phyloP scores from a whole-genome alignment of 345 rosid genomes.

The Kernera saxatilis region DNA sequence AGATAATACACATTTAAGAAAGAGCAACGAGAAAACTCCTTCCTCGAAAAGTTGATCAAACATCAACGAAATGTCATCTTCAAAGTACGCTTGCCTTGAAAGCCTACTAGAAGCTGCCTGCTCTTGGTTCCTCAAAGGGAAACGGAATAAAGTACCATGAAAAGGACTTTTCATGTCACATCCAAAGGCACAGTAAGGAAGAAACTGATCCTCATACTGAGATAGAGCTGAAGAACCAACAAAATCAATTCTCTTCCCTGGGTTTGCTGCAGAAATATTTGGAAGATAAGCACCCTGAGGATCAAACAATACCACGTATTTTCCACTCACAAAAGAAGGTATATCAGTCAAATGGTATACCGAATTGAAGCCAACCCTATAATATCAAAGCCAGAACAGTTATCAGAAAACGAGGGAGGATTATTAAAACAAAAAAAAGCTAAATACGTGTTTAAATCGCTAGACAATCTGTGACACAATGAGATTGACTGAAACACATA shows the following conservation, averaged over 20 bases:
- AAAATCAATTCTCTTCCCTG: conserved; percentile 87
- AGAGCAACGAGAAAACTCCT: conserved; percentile 70
- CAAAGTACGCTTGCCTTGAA: conserved; percentile 76
- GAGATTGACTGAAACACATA: not conserved
- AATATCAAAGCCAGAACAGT: conserved; percentile 11
- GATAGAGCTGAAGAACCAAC: conserved; percentile 69
- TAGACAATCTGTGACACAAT: not conserved
- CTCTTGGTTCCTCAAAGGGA: conserved; percentile 73
- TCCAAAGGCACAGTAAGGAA: conserved; percentile 83
- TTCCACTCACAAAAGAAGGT: conserved; percentile 93
- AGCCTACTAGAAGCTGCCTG: conserved; percentile 80
- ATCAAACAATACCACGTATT: conserved; percentile 78
- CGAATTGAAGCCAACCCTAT: conserved; percentile 90
- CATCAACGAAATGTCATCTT: conserved; percentile 58
- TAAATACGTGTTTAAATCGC: not conserved
- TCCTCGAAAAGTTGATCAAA: conserved; percentile 73
- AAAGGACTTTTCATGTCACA: conserved; percentile 77
- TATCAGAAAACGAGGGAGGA: conserved; percentile 1
- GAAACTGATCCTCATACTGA: conserved; percentile 68
- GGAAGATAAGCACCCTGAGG: conserved; percentile 88
- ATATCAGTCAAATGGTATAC: conserved; percentile 92
- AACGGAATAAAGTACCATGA: conserved; percentile 81
- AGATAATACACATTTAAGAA: conserved; percentile 66
- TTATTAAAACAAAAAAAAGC: not conserved
- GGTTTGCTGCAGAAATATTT: conserved; percentile 77